Conservation (phyloP, 2,329 filamentous ascomycete genomes). For the Dactylellina cionopaga region DNA sequence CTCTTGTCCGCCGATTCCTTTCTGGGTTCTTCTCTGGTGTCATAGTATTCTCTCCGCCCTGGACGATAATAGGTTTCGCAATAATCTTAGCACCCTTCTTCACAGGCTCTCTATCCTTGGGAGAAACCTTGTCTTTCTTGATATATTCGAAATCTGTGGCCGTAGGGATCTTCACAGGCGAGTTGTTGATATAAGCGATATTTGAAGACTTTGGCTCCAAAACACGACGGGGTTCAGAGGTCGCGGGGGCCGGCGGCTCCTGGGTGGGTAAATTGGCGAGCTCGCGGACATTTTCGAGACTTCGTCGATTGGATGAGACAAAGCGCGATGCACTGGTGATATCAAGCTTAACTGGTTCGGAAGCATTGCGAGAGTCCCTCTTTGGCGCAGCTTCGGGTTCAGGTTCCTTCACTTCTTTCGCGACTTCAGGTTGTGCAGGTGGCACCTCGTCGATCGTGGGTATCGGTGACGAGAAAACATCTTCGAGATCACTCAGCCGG, state of each 20-base stretch:
- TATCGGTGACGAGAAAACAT: conserved; percentile 51
- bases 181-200: conserved; percentile 26
- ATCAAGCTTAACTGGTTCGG: conserved; percentile 47
- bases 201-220: conserved; percentile 47
- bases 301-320: conserved; percentile 11
- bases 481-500: conserved; percentile 40
- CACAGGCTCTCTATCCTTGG: conserved; percentile 46
- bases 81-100: conserved; percentile 41
- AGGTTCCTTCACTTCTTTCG: conserved; percentile 21
- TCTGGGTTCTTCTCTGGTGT: conserved; percentile 70
- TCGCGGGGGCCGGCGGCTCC: background rate
- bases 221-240: conserved; percentile 65
- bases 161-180: conserved; percentile 42
- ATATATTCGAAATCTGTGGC: conserved; percentile 51
- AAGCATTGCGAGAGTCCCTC: conserved; percentile 4
- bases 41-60: conserved; percentile 34
- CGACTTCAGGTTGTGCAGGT: background rate
- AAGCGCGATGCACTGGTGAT: conserved; percentile 58
- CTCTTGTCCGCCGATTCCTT: conserved; percentile 67
- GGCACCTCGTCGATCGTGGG: conserved; percentile 41
- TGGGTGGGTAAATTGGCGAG: background rate
- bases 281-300: conserved; percentile 10
- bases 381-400: conserved; percentile 26
- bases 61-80: conserved; percentile 48
- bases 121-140: conserved; percentile 52